Evolutionary conservation across 805 yeast genomes (phyloP).

Genomic region (Saccharomycopsis olivae): DNA sequence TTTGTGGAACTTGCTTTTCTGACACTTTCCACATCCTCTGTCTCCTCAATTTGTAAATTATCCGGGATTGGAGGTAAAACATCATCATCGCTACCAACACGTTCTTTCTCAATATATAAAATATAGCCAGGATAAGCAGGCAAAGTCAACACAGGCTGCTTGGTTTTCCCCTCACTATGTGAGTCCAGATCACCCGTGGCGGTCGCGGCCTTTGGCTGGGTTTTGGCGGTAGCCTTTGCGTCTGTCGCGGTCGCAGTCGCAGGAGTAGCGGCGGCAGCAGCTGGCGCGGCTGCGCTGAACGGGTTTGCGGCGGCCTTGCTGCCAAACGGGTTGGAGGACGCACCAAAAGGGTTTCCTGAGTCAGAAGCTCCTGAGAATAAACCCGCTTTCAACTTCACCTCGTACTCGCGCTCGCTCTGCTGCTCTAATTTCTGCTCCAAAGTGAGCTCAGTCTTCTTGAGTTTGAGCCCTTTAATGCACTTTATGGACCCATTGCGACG

Average conservation of each 20-base stretch:
- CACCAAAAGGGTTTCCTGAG: constrained; percentile 7
- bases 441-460: constrained; percentile 11
- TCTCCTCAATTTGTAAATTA: constrained; percentile 42
- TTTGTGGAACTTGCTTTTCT: constrained; percentile 10
- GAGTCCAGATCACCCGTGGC: constrained; percentile 21
- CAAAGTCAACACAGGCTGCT: background rate
- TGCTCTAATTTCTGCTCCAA: constrained; percentile 27
- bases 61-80: constrained; percentile 40
- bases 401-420: constrained; percentile 3
- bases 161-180: constrained; percentile 20
- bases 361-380: constrained; percentile 6
- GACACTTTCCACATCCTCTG: constrained; percentile 26
- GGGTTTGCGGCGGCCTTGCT: constrained; percentile 23
- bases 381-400: constrained; percentile 5
- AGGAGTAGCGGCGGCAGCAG: too few relatives aligned
- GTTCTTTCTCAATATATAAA: constrained; percentile 65
- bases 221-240: background rate
- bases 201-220: constrained; percentile 18
- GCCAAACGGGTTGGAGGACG: constrained; percentile 26
- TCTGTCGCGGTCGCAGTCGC: background rate
- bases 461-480: constrained; percentile 63
- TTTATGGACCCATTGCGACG: constrained; percentile 60
- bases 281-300: constrained; percentile 21
- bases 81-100: constrained; percentile 37
- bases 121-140: constrained; percentile 54